phyloP scores from a whole-genome alignment of 2,329 filamentous ascomycete species.

The Aspergillus pseudotamarii region DNA sequence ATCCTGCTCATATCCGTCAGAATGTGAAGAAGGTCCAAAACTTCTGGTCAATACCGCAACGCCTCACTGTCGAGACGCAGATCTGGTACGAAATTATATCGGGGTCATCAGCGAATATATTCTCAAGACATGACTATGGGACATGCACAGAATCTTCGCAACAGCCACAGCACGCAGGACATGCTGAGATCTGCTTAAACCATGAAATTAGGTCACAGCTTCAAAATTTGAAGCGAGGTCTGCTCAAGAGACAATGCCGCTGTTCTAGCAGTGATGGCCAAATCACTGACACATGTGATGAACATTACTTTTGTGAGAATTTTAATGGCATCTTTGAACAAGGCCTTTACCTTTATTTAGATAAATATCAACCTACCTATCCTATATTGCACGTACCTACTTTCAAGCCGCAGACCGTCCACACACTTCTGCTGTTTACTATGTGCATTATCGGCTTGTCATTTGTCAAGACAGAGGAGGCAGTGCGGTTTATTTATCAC shows the following conservation, averaged over 20 bases:
- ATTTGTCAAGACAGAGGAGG: background rate
- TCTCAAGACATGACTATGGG: background rate
- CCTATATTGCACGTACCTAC: background rate
- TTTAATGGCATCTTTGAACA: background rate
- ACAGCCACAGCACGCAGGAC: background rate
- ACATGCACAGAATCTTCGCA: background rate
- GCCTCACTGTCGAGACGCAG: background rate
- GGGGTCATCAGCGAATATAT: background rate
- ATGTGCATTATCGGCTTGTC: background rate
- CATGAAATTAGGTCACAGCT: background rate
- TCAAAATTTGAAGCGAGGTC: background rate
- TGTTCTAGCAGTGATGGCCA: background rate
- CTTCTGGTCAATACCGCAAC: background rate
- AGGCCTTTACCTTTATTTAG: background rate
- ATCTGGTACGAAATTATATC: background rate
- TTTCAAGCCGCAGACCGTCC: background rate
- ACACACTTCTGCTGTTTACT: background rate
- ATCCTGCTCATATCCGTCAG: background rate
- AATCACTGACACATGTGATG: background rate
- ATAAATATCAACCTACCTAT: slow-evolving; percentile 2
- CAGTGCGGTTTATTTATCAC: background rate
- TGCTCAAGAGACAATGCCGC: background rate
- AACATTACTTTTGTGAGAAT: background rate
- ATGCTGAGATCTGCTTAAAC: background rate
- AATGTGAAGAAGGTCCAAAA: background rate